Conservation (phyloP, 495 filamentous ascomycete genomes). For the Aspergillus egyptiacus region DNA sequence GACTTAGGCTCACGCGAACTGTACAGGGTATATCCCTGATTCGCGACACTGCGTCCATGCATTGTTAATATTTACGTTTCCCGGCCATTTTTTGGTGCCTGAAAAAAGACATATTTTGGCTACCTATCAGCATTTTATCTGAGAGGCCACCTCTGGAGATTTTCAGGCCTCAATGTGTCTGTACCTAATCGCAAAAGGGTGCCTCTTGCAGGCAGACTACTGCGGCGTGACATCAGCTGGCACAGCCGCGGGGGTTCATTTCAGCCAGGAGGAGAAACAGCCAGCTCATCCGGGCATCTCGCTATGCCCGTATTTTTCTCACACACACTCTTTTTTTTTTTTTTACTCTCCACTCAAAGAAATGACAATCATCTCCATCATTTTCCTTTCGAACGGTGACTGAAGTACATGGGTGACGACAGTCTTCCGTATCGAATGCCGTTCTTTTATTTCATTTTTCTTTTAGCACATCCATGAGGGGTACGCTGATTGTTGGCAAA, state of each 20-base stretch:
- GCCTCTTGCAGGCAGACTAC: slow-evolving; percentile 12
- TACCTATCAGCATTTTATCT: no score
- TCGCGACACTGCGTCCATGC: no score
- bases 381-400: background rate
- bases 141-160: background rate
- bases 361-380: background rate
- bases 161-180: background rate
- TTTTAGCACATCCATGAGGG: no score
- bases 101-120: no score
- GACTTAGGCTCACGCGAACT: background rate
- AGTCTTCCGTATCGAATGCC: background rate
- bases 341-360: background rate
- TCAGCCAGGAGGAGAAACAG: slow-evolving; percentile 9
- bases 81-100: no score
- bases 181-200: no score
- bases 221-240: slow-evolving; percentile 26
- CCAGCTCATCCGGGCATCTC: background rate
- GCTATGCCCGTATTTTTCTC: no score
- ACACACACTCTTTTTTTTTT: no score
- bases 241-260: slow-evolving; percentile 22
- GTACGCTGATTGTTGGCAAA: background rate
- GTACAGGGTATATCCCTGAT: no score
- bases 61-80: no score
- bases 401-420: background rate
- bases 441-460: background rate